Conservation (phyloP, 305 asterid species). For the Lippia alba region DNA sequence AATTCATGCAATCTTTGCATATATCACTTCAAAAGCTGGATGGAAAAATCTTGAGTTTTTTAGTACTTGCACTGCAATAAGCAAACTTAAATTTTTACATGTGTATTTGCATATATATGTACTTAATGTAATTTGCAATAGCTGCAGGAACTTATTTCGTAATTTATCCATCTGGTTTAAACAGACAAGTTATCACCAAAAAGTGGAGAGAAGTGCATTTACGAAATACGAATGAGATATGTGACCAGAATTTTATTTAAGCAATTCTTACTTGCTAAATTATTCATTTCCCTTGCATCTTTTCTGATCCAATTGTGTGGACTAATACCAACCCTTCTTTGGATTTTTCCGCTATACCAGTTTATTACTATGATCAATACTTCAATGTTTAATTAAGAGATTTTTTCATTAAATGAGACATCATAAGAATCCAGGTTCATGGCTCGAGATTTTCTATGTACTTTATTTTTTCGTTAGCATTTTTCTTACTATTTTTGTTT, state of each 20-base stretch:
- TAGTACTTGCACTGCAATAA: not conserved
- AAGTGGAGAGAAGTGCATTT: slow-evolving; percentile 26
- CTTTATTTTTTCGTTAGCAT: slow-evolving; percentile 35
- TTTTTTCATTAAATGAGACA: too few relatives aligned
- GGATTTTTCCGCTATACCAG: slow-evolving; percentile 1
- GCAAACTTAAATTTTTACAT: slow-evolving; percentile 7
- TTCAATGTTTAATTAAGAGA: slow-evolving; percentile 3
- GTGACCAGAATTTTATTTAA: slow-evolving; percentile 10
- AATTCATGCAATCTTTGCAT: not conserved
- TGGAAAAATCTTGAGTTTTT: slow-evolving; percentile 1
- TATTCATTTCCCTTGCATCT: not conserved
- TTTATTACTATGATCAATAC: not conserved
- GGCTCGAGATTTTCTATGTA: slow-evolving; percentile 6
- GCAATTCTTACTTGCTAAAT: slow-evolving; percentile 15
- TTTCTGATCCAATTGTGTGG: slow-evolving; percentile 12
- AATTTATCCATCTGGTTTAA: slow-evolving; percentile 4
- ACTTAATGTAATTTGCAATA: slow-evolving; percentile 19
- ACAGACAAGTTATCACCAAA: slow-evolving; percentile 4
- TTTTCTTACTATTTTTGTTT: slow-evolving; percentile 33
- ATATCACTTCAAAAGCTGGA: slow-evolving; percentile 6
- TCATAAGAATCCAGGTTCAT: too few relatives aligned
- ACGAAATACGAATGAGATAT: not conserved
- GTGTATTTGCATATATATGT: not conserved
- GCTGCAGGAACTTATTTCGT: not conserved
- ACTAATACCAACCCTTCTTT: slow-evolving; percentile 12